A percentile compares a stretch with the other conserved stretches of the same genome.
These are phyloP conservation scores for Hymenoscyphus fraxineus DNA, from an alignment of 2,329 filamentous ascomycete genomes.

Conservation along the genomic window DNA sequence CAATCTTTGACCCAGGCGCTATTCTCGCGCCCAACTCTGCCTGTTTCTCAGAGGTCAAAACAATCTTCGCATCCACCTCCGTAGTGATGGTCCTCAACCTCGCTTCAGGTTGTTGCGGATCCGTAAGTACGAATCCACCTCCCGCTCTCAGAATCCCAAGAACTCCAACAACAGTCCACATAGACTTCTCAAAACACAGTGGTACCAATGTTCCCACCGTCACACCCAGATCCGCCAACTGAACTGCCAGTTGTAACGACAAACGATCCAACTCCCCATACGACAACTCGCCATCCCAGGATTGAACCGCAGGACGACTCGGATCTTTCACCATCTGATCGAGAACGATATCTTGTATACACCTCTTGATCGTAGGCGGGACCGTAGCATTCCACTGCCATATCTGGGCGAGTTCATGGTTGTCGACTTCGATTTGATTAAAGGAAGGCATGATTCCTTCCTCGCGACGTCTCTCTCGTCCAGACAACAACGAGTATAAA, in stretches of 20 bases:
- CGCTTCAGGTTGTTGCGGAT: constrained; percentile 28
- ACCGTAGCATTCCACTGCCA: background rate
- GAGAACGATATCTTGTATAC: background rate
- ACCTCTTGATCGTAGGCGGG: background rate
- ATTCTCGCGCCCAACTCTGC: background rate
- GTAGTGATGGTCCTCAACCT: constrained; percentile 17
- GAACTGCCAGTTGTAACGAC: constrained; percentile 18
- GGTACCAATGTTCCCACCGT: constrained; percentile 21
- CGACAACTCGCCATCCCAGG: constrained; percentile 12
- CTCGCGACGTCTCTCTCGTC: too few relatives aligned
- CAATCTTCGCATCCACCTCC: background rate
- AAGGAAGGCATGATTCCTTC: background rate
- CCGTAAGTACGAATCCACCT: constrained; percentile 30
- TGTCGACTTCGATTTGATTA: background rate
- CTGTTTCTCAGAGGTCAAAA: constrained; percentile 9
- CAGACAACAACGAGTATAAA: too few relatives aligned
- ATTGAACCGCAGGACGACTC: background rate
- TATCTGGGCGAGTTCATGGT: background rate
- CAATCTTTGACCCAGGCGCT: background rate
- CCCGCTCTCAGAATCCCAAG: constrained; percentile 28
- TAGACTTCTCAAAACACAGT: constrained; percentile 29
- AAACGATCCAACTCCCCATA: constrained; percentile 22
- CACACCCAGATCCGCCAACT: constrained; percentile 9
- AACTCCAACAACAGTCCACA: constrained; percentile 25
- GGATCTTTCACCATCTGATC: background rate